Base-by-base conservation (phyloP, 768 basidiomycete genomes). In the Punctularia strigosozonata region DNA sequence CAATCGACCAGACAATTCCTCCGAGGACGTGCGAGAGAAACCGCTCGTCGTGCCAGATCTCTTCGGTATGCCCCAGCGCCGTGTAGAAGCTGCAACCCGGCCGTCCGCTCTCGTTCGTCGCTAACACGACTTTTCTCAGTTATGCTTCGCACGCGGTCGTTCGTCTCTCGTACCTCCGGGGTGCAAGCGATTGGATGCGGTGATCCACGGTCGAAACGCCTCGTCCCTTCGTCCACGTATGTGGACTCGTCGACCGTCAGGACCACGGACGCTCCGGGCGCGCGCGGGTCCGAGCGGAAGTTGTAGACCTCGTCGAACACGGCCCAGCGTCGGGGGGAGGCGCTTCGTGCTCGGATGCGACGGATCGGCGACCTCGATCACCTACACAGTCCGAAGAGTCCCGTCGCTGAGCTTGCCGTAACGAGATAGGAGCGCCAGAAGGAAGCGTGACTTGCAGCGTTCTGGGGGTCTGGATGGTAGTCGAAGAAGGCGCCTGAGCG, bases 81-180 rank as follows among this genome's bases (percentile, higher is more conserved):
- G 88, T 90, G 54, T 86, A 90, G 62, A 84, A 90, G 49, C 83
- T 86, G 25, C 87, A 70, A 17, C 86, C 88, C 2, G 77, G 68
- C 28, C 52, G 49, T 19, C 66, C 54, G 15, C 64, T 59, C 57
- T 40, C 61, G 62, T 36, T 57, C 64, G 63, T 65, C 3, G 64
- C 61, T 59, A 12, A n/a, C 10, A 22, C 23, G 12, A 18, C 10
- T 23, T 8, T 28, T 28, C 10, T n/a, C 8, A 15, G 26, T 28
- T 28, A 28, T 28, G 8, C 15, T 8, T 8, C 15, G 26, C 15
- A 15, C 26, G 26, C 8, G 26, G 26, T 8, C 10, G 15, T 28
- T 8, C 10, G 15, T 28, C 10, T 28, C 10, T 28, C 15, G 8
- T 8, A 8, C 10, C 28, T 30, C 10, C 28, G 10, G 28, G 15